A percentile compares a stretch with the other conserved stretches of the same genome.
Conservation (phyloP, 345 rosid genomes). For the Linum tenue region DNA sequence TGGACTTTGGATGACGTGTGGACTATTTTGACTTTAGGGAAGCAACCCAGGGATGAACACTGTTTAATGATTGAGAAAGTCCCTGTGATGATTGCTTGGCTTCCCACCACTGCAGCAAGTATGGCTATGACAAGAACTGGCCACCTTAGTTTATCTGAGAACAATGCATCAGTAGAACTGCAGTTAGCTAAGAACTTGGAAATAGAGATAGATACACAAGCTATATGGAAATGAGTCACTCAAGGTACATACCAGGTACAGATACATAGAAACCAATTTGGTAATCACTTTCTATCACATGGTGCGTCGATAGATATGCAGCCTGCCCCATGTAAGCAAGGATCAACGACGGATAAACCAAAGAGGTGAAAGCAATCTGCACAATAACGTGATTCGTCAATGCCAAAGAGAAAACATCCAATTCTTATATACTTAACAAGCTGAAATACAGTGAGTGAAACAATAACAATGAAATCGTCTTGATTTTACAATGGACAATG, state of each 20-base stretch:
- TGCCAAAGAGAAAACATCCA: background rate
- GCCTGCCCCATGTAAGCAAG: conserved; percentile 15
- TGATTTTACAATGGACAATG: background rate
- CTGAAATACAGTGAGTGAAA: background rate
- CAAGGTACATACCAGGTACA: conserved; percentile 7
- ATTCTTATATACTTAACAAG: background rate
- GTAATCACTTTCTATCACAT: background rate
- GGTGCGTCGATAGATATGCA: conserved; percentile 7
- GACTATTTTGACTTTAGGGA: conserved; percentile 13
- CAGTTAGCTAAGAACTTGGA: background rate
- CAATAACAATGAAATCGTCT: no score
- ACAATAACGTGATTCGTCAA: background rate
- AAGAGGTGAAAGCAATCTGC: conserved; percentile 15
- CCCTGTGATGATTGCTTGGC: conserved; percentile 14
- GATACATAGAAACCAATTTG: conserved; percentile 13
- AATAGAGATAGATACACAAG: background rate
- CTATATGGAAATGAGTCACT: background rate
- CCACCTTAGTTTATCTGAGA: conserved; percentile 8
- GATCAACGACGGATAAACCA: conserved; percentile 13
- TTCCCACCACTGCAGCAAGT: conserved; percentile 14
- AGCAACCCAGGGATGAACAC: conserved; percentile 10
- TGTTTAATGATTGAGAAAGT: conserved; percentile 14
- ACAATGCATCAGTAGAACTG: background rate
- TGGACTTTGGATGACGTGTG: conserved; percentile 10
- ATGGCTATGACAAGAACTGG: conserved; percentile 12